Evolutionary conservation across 129 eudicot species (phyloP).

Genomic region (Ambrosia artemisiifolia): DNA sequence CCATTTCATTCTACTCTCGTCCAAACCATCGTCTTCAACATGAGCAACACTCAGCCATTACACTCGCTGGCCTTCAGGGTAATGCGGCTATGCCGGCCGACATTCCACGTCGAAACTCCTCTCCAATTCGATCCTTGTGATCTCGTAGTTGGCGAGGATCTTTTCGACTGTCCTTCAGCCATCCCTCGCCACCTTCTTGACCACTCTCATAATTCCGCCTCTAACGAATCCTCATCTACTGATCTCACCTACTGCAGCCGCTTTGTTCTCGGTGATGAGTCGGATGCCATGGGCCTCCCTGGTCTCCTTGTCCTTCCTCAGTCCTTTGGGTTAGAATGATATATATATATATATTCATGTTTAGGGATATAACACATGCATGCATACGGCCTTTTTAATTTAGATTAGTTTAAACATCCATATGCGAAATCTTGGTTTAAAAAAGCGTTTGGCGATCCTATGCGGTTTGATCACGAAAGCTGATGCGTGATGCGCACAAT

Average conservation of each 20-base stretch:
- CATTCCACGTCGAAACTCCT: constrained; percentile 82
- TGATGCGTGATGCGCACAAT: too few species aligned
- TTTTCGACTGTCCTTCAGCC: constrained; percentile 63
- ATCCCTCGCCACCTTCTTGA: constrained; percentile 43
- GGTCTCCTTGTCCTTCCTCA: constrained; percentile 97
- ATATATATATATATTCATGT: background rate
- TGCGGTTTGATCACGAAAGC: too few species aligned
- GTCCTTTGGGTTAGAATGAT: constrained; percentile 69
- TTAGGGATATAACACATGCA: background rate
- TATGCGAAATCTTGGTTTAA: too few species aligned
- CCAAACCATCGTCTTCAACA: constrained; percentile 20
- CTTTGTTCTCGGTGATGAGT: constrained; percentile 54
- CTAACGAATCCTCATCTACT: constrained; percentile 31
- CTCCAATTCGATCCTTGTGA: constrained; percentile 79
- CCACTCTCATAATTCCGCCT: constrained; percentile 28
- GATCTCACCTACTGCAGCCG: constrained; percentile 73
- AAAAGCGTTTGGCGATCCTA: too few species aligned
- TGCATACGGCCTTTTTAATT: background rate
- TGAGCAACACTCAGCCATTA: constrained; percentile 43
- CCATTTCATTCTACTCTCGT: background rate
- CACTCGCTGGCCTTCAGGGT: constrained; percentile 96
- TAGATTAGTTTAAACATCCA: background rate
- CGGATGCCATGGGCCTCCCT: constrained; percentile 76
- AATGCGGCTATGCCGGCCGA: constrained; percentile 88
- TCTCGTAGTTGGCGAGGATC: constrained; percentile 79